Evolutionary conservation across 176 grass and related monocot species (phyloP).

Genomic region (Eragrostis curvula): DNA sequence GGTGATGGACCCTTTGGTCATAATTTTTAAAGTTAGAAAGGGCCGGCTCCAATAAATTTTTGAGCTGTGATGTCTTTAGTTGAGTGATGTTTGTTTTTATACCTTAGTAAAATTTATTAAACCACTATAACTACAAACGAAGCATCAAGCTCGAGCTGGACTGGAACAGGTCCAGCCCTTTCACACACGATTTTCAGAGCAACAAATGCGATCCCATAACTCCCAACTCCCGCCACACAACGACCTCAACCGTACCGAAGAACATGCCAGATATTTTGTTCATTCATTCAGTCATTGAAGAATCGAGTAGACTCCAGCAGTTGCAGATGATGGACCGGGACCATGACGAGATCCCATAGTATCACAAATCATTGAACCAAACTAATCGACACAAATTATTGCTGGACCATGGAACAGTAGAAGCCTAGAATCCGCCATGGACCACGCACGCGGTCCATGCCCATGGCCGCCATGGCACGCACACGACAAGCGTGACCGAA

Average conservation of each 20-base stretch:
- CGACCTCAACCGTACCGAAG: neutral
- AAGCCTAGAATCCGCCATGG: neutral
- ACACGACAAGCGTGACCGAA: conserved; percentile 22
- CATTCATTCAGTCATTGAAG: neutral
- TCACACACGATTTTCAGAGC: neutral
- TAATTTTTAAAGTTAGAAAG: too few relatives aligned
- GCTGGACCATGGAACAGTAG: neutral
- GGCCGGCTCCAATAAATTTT: too few relatives aligned
- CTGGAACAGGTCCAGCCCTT: too few relatives aligned
- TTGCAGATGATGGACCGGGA: neutral
- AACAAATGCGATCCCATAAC: neutral
- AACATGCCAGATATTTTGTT: neutral
- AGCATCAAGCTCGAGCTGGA: too few relatives aligned
- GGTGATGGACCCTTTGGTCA: too few relatives aligned
- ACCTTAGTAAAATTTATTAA: too few relatives aligned
- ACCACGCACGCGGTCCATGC: neutral
- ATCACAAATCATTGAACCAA: neutral
- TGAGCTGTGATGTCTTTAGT: too few relatives aligned
- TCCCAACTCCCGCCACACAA: neutral
- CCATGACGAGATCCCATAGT: neutral
- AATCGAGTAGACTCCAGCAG: neutral
- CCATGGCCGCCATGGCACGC: neutral
- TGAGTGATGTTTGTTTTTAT: too few relatives aligned
- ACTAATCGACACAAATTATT: conserved; percentile 23
- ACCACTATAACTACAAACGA: too few relatives aligned